These are phyloP conservation scores for Berkeleyomyces rouxiae DNA, from an alignment of 2,329 filamentous ascomycete species.

Conservation along the genomic window DNA sequence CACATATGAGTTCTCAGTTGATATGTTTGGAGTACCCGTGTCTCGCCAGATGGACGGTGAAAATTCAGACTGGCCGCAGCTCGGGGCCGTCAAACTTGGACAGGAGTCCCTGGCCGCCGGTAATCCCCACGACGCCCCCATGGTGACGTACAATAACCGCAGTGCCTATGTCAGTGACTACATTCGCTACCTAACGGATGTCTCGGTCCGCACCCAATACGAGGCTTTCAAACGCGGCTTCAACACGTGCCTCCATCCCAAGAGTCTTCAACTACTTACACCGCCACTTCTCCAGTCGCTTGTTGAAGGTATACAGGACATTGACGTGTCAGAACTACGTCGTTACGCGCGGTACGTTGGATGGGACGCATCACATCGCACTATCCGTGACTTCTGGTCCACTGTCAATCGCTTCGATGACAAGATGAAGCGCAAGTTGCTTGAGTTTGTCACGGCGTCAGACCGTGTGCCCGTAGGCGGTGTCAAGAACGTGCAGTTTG, in stretches of 20 bases:
- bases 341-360: conserved; percentile 63
- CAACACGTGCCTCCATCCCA: conserved; percentile 51
- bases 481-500: conserved; percentile 64
- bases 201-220: conserved; percentile 62
- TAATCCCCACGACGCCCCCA: conserved; percentile 38
- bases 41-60: conserved; percentile 38
- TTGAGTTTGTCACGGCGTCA: conserved; percentile 91
- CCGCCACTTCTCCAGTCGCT: conserved; percentile 56
- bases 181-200: conserved; percentile 63
- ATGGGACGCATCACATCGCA: conserved; percentile 52
- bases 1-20: conserved; percentile 70
- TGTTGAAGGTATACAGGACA: conserved; percentile 68
- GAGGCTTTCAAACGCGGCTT: conserved; percentile 72
- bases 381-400: conserved; percentile 69
- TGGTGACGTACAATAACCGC: conserved; percentile 72
- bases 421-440: conserved; percentile 53
- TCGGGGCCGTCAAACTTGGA: conserved; percentile 14
- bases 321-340: conserved; percentile 60
- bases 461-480: conserved; percentile 82
- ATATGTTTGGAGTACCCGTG: conserved; percentile 38
- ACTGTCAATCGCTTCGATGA: conserved; percentile 53
- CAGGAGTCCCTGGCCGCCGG: conserved; percentile 20
- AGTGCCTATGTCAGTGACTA: conserved; percentile 70
- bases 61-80: conserved; percentile 22
- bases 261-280: conserved; percentile 55